Base-by-base conservation (phyloP, 2,329 filamentous ascomycete species). In the Diplodia seriata region DNA sequence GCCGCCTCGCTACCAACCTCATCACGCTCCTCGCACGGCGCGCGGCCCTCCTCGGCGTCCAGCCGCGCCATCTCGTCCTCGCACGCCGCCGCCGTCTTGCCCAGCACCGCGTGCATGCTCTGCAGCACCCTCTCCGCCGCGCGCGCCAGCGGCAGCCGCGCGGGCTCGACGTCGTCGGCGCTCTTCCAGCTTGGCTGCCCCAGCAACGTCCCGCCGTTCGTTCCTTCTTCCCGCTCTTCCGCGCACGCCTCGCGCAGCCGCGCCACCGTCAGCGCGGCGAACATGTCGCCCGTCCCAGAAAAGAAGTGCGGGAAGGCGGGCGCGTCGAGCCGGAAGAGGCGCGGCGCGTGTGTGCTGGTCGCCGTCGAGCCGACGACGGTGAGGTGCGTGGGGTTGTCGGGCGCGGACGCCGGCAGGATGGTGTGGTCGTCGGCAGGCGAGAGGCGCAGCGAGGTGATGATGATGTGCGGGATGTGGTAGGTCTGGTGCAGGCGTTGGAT, bases 271-370 rank as follows among this genome's bases (percentile, higher is more conserved):
- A 99, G 85, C 8, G 94, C 94, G 36, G 93, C 94, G 76, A 99
- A 98, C 94, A 99, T 97, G 82, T 99, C 95, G 56, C 95, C 95
- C 0, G 96, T 98, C 50, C 95, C 95, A 73, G 91, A 93, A 81
- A 98, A 99, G 84, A 95, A 97, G 80, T 93, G 92, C 76, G 97
- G 91, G 69, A 97, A 89, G 33, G 90, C 87, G 0, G 94, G 93
- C 68, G 97, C 92, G 67, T 91, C 88, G 74, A 98, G 90, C 74
- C 90, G 89, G 84, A 98, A 99, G 64, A 94, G 85, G n/a, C 95
- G 90, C 0, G 94, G 89, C 51, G 84, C 84, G 71, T 88, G 86
- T 66, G 85, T 81, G 1, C 83, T 83, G 2, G 86, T 89, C 76
- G 89, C 89, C 20, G 89, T 93, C 12, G 91, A 94, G 67, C 93